Percentiles rank a stretch among this genome's conserved stretches.
These are phyloP conservation scores for Sordaria brevicollis DNA, from an alignment of 495 filamentous ascomycete species.

Conservation along the genomic window DNA sequence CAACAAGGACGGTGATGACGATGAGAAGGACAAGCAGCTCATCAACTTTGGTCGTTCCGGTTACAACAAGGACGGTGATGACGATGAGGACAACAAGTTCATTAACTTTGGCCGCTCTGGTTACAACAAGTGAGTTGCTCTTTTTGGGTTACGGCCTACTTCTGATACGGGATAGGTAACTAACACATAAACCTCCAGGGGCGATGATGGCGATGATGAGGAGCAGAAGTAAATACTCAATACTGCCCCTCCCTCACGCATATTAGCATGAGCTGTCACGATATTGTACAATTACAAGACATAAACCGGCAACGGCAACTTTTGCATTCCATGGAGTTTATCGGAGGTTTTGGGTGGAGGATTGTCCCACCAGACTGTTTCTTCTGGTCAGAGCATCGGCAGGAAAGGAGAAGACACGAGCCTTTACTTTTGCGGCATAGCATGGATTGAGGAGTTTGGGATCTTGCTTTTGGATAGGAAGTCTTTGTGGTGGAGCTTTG, in stretches of 20 bases:
- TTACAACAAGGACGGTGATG: slow-evolving; percentile 25
- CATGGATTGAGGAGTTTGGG: background rate
- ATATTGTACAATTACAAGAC: background rate
- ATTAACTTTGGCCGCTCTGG: slow-evolving; percentile 33
- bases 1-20: slow-evolving; percentile 27
- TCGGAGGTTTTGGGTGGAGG: background rate
- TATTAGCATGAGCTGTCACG: background rate
- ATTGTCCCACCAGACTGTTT: background rate
- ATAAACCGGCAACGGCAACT: background rate
- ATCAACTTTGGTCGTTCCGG: slow-evolving; percentile 6
- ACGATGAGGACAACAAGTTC: slow-evolving; percentile 28
- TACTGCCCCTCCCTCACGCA: background rate
- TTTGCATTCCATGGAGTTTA: background rate
- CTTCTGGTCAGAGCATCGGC: background rate
- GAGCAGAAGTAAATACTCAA: slow-evolving; percentile 14
- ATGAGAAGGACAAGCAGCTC: background rate
- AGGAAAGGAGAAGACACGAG: background rate
- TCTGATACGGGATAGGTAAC: slow-evolving; percentile 10
- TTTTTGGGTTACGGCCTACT: background rate
- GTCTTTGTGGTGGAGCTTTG: background rate
- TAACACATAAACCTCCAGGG: slow-evolving; percentile 39
- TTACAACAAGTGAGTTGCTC: slow-evolving; percentile 34
- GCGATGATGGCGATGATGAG: slow-evolving; percentile 20
- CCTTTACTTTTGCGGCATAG: background rate
- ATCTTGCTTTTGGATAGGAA: background rate